A percentile compares a stretch with the other conserved stretches of the same genome.
Evolutionary conservation across 306 rosid species (phyloP).

Genomic region (Cercis canadensis): DNA sequence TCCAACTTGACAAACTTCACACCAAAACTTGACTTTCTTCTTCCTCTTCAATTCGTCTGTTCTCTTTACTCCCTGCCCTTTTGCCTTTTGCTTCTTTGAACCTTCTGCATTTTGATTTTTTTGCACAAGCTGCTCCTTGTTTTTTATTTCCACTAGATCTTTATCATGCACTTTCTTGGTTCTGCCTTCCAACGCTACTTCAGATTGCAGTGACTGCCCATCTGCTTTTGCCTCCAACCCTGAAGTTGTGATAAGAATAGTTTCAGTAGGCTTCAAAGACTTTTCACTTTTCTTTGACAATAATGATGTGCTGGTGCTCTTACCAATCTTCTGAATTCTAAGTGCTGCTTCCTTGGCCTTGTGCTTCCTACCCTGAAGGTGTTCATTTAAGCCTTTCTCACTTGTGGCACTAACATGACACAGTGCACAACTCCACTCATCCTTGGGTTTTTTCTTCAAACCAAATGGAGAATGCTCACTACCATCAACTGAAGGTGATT

Average conservation of each 20-base stretch:
- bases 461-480: constrained; percentile 28
- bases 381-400: constrained; percentile 47
- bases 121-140: constrained; percentile 26
- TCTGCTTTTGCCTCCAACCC: constrained; percentile 28
- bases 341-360: constrained; percentile 52
- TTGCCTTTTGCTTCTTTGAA: constrained; percentile 13
- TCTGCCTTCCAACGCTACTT: constrained; percentile 15
- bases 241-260: constrained; percentile 13
- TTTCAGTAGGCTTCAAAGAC: constrained; percentile 18
- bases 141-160: constrained; percentile 8
- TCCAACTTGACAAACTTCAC: constrained; percentile 53
- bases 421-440: constrained; percentile 66
- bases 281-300: constrained; percentile 24
- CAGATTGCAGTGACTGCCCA: constrained; percentile 12
- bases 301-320: constrained; percentile 16
- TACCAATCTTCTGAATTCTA: constrained; percentile 23
- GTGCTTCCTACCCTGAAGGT: constrained; percentile 77
- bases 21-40: constrained; percentile 42
- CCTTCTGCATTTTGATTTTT: constrained; percentile 18
- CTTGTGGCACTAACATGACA: constrained; percentile 51
- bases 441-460: constrained; percentile 51
- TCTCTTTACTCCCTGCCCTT: neutral
- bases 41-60: neutral
- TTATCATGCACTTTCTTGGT: constrained; percentile 13
- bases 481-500: constrained; percentile 7